phyloP scores from a whole-genome alignment of 1,284 basidiomycete genomes.

The Ganoderma multipileum region DNA sequence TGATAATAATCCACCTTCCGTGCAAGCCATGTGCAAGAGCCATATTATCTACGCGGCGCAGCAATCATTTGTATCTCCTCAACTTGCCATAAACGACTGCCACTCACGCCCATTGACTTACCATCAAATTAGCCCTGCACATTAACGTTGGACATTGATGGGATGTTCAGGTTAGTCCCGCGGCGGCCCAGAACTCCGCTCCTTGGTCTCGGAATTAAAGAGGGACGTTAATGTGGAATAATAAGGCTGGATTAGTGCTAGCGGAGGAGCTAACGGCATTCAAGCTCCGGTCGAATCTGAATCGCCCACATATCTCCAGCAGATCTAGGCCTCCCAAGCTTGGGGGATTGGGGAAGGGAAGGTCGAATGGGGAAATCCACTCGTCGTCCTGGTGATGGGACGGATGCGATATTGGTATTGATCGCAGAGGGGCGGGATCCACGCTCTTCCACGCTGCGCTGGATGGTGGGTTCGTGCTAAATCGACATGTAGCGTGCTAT shows the following conservation, averaged over 20 bases:
- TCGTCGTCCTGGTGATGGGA: not conserved
- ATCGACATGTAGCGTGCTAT: not conserved
- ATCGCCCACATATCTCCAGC: no score
- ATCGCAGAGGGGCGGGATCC: not conserved
- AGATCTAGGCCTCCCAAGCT: not conserved
- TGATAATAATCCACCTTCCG: not conserved
- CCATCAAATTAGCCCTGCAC: not conserved
- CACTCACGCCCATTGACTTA: not conserved
- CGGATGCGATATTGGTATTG: conserved; percentile 2
- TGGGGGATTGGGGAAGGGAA: not conserved
- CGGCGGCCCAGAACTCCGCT: not conserved
- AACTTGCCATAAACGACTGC: not conserved
- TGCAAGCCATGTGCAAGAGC: not conserved
- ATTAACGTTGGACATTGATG: not conserved
- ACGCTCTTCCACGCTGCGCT: no score
- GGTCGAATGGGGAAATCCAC: not conserved
- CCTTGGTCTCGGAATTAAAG: not conserved
- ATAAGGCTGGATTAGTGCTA: no score
- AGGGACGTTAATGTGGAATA: no score
- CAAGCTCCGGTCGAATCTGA: not conserved
- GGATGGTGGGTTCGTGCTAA: no score
- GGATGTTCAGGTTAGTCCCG: no score
- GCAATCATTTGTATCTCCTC: not conserved
- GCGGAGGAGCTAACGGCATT: no score
- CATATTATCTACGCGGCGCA: not conserved